Base-by-base conservation (phyloP, 345 rosid genomes). In the Passiflora organensis region DNA sequence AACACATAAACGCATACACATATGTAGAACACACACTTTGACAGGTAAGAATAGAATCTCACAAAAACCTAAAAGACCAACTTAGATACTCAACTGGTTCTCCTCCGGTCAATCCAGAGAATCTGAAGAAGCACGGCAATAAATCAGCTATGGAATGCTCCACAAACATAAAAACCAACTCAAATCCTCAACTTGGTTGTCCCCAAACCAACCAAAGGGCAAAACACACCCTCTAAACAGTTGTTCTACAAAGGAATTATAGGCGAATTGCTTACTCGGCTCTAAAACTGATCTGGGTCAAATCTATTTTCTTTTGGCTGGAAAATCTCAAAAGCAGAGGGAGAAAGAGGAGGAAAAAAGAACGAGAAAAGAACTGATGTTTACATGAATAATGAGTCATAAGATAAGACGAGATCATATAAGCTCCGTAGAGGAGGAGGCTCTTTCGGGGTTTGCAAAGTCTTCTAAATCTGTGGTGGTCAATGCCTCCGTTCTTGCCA, bases 381-480 rank as follows among this genome's bases (percentile, higher is more conserved):
- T 44, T 34, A 11, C 18, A 65, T 60, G 55, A 53, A 53, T 13
- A 44, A 28, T 28, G n/a, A 62, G 58, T 19, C 50, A 45, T 5
- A 25, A 41, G 53, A 48, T 44, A n/a, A n/a, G n/a, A n/a, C 48
- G 78, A 63, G 70, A 73, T 70, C 58, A 58, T 62, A 63, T 15
- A 66, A 71, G 47, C 65, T 13, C 49, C 25, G 62, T 13, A 58
- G n/a, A n/a, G n/a, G 47, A 57, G 51, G 74, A 74, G 81, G 76
- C 53, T 50, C 69, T 65, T 76, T 63, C 71, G 74, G 76, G 66
- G 79, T 66, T 72, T 72, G 75, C 85, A 59, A 74, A 79, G 80
- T 61, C 76, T 50, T n/a, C 53, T 45, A 66, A 70, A 67, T 74
- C 78, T 70, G 51, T 69, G n/a, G n/a, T n/a, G 95, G 89, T 89